Percentiles rank a stretch among this genome's conserved stretches.
phyloP scores from a whole-genome alignment of 768 basidiomycete species.

The Rhodosporidiobolus odoratus region DNA sequence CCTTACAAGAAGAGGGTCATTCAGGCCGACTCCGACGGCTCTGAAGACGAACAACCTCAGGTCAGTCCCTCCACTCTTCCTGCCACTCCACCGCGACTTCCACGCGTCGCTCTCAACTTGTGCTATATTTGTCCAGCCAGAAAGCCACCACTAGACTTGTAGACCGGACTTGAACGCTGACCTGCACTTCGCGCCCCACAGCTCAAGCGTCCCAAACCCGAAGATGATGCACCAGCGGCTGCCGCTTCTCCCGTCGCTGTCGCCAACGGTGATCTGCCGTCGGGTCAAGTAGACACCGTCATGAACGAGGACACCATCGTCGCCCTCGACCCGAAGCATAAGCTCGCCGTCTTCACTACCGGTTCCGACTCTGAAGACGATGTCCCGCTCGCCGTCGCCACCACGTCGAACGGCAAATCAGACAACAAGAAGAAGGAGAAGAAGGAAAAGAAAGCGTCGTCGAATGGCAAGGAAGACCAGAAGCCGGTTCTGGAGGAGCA shows the following conservation, averaged over 20 bases:
- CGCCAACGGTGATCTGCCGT: background rate
- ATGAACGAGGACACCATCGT: conserved; percentile 29
- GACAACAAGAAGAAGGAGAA: conserved; percentile 42
- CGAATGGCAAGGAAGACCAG: conserved; percentile 32
- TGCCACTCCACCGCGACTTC: background rate
- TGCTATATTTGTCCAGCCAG: too few species aligned
- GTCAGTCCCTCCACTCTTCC: conserved; percentile 10
- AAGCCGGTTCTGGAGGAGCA: conserved; percentile 33
- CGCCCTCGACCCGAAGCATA: conserved; percentile 23
- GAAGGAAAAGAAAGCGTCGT: background rate
- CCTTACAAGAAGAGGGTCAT: conserved; percentile 40
- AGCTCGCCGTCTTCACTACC: conserved; percentile 20
- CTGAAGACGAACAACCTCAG: conserved; percentile 25
- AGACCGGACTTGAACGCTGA: background rate
- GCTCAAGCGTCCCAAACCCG: conserved; percentile 16
- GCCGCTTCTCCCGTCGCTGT: background rate
- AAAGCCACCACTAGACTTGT: background rate
- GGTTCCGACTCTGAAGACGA: conserved; percentile 26
- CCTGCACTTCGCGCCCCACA: background rate
- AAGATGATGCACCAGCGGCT: background rate
- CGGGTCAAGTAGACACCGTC: conserved; percentile 20
- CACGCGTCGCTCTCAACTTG: background rate
- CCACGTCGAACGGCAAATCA: conserved; percentile 47
- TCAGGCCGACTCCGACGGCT: conserved; percentile 24
- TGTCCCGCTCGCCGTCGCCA: conserved; percentile 40